Percentiles rank a stretch among this genome's conserved stretches.
Conservation (phyloP, 208 protist genomes). For the Tetramitus jugosus region DNA sequence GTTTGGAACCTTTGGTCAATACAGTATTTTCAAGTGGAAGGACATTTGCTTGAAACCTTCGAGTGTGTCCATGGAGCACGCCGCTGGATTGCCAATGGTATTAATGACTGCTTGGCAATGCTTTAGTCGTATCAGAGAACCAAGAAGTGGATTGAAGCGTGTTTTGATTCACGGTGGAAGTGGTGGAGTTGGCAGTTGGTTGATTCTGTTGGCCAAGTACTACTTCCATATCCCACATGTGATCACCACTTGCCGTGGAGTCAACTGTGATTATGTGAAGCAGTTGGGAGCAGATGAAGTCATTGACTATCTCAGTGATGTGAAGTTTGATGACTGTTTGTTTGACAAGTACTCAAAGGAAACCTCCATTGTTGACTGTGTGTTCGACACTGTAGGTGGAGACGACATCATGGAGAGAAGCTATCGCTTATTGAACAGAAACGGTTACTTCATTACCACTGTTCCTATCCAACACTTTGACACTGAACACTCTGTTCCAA, state of each 20-base stretch:
- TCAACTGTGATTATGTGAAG: neutral
- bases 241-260: neutral
- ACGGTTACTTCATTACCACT: neutral
- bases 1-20: too few species aligned
- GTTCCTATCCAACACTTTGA: too few species aligned
- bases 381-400: constrained; percentile 4
- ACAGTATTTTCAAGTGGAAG: too few species aligned
- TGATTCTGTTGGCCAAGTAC: neutral
- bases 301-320: neutral
- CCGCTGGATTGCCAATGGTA: neutral
- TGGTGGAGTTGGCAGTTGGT: neutral
- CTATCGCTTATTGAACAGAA: neutral
- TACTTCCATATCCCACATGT: neutral
- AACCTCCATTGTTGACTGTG: too few species aligned
- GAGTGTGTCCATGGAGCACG: neutral
- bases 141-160: neutral
- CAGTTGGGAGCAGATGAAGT: neutral
- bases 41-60: too few species aligned
- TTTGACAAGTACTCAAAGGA: too few species aligned
- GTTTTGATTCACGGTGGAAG: neutral
- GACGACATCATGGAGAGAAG: neutral
- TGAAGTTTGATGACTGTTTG: too few species aligned
- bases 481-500: too few species aligned
- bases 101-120: neutral
- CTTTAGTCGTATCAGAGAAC: neutral